These are phyloP conservation scores for Tylopilus sp. DNA, from an alignment of 768 basidiomycete genomes.

Conservation along the genomic window DNA sequence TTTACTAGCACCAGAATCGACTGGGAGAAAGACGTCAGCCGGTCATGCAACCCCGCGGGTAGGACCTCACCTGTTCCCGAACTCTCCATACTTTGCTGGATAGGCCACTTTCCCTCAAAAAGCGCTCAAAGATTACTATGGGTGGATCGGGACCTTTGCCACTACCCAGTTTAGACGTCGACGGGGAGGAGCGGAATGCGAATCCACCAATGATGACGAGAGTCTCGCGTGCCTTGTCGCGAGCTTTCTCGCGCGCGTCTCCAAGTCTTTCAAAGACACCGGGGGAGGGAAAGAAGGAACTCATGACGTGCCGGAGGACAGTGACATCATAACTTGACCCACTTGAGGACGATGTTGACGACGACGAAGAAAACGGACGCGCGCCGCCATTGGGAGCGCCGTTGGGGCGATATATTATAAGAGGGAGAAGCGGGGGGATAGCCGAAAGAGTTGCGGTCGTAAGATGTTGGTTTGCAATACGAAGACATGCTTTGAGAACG, in stretches of 20 bases:
- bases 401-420: constrained; percentile 48
- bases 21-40: constrained; percentile 27
- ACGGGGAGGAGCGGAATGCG: constrained; percentile 57
- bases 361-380: constrained; percentile 48
- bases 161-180: constrained; percentile 42
- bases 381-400: constrained; percentile 22
- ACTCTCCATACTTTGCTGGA: constrained; percentile 83
- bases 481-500: constrained; percentile 69
- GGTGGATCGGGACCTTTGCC: constrained; percentile 70
- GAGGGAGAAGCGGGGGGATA: constrained; percentile 62
- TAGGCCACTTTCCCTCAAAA: constrained; percentile 68
- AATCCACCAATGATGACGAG: constrained; percentile 73
- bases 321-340: constrained; percentile 47
- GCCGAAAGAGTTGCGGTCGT: constrained; percentile 72
- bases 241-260: constrained; percentile 65
- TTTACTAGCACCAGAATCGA: constrained; percentile 68
- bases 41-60: background rate
- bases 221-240: constrained; percentile 72
- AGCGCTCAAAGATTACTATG: constrained; percentile 64
- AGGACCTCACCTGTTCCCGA: constrained; percentile 71
- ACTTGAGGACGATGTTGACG: constrained; percentile 46
- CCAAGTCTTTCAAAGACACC: constrained; percentile 82
- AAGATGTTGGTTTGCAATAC: constrained; percentile 79
- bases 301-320: constrained; percentile 64
- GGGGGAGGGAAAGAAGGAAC: constrained; percentile 68